Percentiles rank a stretch among this genome's conserved stretches.
Conservation (phyloP, 352 stramenopile species). For the Phytophthora agathidicida region DNA sequence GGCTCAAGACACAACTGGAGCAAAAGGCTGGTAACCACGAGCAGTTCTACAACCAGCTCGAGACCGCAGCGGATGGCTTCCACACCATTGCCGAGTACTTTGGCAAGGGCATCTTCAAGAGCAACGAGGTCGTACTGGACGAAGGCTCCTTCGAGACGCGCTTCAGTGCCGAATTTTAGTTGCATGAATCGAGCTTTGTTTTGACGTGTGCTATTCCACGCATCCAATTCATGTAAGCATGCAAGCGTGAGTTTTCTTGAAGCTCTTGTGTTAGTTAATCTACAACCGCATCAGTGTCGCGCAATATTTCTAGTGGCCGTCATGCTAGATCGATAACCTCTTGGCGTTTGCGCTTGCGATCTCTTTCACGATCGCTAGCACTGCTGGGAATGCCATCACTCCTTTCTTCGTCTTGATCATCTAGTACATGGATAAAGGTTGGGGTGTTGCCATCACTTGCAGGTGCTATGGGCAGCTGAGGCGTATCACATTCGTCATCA, state of each 20-base stretch:
- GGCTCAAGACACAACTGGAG: slow-evolving; percentile 87
- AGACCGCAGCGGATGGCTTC: slow-evolving; percentile 89
- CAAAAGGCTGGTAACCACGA: slow-evolving; percentile 92
- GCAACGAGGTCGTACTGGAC: slow-evolving; percentile 65
- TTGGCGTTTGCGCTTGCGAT: slow-evolving; percentile 21
- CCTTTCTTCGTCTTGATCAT: slow-evolving; percentile 15
- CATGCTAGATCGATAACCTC: slow-evolving; percentile 41
- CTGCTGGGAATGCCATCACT: neutral
- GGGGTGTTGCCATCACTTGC: neutral
- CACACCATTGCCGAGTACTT: slow-evolving; percentile 92
- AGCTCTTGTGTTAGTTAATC: neutral
- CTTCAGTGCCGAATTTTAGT: slow-evolving; percentile 88
- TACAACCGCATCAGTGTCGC: neutral
- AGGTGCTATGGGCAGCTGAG: neutral
- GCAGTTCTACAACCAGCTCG: slow-evolving; percentile 93
- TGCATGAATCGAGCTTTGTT: slow-evolving; percentile 1
- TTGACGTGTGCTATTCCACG: slow-evolving; percentile 18
- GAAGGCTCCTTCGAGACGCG: slow-evolving; percentile 73
- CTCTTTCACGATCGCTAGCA: neutral
- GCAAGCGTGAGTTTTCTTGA: slow-evolving; percentile 6
- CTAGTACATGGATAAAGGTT: slow-evolving; percentile 18
- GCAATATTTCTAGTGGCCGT: neutral
- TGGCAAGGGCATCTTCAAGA: slow-evolving; percentile 93
- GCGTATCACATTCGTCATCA: neutral
- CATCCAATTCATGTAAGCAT: slow-evolving; percentile 12